Evolutionary conservation across 495 filamentous ascomycete species (phyloP).

Genomic region (Aspergillus saccharolyticus): DNA sequence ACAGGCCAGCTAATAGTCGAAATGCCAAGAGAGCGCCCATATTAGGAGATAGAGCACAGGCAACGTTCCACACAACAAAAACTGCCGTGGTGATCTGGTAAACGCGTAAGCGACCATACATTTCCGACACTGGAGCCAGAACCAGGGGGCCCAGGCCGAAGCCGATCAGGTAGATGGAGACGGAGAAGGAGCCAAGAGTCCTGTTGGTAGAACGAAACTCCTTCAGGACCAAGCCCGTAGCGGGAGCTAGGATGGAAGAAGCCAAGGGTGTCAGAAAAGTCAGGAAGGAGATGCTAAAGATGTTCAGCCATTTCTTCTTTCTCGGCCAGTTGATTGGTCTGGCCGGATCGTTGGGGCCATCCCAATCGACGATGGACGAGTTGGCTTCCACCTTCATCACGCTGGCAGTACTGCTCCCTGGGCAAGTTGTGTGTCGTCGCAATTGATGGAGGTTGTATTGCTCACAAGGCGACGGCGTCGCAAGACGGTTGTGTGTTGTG

Average conservation of each 20-base stretch:
- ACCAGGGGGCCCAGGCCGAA: neutral
- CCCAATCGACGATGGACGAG: neutral
- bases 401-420: neutral
- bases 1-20: neutral
- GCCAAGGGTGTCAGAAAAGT: slow-evolving; percentile 1
- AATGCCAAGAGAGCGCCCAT: neutral
- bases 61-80: neutral
- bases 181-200: neutral
- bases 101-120: neutral
- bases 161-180: neutral
- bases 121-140: neutral
- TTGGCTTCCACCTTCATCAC: neutral
- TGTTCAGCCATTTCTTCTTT: slow-evolving; percentile 1
- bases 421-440: neutral
- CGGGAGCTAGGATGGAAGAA: neutral
- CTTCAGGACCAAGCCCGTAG: neutral
- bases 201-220: neutral
- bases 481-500: neutral
- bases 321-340: slow-evolving; percentile 1
- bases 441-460: too few species aligned
- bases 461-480: too few species aligned
- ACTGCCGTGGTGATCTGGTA: neutral
- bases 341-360: neutral
- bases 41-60: neutral
- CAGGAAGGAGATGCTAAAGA: neutral